A percentile compares a stretch with the other conserved stretches of the same genome.
These are phyloP conservation scores for Verticillium zaregamsianum DNA, from an alignment of 2,329 filamentous ascomycete genomes.

Conservation along the genomic window DNA sequence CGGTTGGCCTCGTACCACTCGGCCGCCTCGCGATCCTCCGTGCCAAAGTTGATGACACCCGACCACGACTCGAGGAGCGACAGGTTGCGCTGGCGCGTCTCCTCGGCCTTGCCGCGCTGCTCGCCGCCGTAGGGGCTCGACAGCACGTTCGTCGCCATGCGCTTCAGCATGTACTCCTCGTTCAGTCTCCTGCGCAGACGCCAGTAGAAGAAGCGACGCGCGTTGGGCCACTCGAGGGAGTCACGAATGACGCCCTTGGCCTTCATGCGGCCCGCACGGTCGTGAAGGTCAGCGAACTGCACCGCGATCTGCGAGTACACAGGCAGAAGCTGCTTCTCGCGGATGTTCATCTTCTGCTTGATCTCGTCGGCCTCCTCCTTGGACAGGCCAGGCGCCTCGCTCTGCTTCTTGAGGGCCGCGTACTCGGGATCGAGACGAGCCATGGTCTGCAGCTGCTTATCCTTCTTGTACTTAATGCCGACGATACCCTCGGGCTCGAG, in stretches of 20 bases:
- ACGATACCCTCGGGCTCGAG: slow-evolving; percentile 97
- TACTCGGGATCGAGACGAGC: slow-evolving; percentile 85
- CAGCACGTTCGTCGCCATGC: slow-evolving; percentile 55
- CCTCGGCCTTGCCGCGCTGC: slow-evolving; percentile 31
- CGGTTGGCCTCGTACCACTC: slow-evolving; percentile 96
- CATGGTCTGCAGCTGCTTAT: slow-evolving; percentile 98
- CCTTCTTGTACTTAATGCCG: slow-evolving; percentile 96
- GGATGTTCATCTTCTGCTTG: slow-evolving; percentile 77
- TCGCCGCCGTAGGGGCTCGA: slow-evolving; percentile 25
- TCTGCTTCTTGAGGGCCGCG: slow-evolving; percentile 74
- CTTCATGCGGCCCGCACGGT: slow-evolving; percentile 95
- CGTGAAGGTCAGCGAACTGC: slow-evolving; percentile 95
- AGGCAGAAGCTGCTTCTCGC: slow-evolving; percentile 84
- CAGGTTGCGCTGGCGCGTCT: slow-evolving; percentile 63
- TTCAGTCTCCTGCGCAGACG: slow-evolving; percentile 93
- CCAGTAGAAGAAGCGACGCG: slow-evolving; percentile 99
- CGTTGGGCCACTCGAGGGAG: slow-evolving; percentile 78
- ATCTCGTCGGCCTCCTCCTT: slow-evolving; percentile 72
- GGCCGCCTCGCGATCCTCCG: slow-evolving; percentile 77
- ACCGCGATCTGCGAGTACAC: slow-evolving; percentile 94
- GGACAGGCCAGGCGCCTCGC: slow-evolving; percentile 58
- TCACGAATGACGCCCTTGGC: slow-evolving; percentile 93
- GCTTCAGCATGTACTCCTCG: slow-evolving; percentile 95
- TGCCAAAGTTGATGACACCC: slow-evolving; percentile 69
- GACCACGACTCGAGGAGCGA: slow-evolving; percentile 80